These are phyloP conservation scores for Inonotus hispidus DNA, from an alignment of 1,284 basidiomycete genomes.

Conservation along the genomic window DNA sequence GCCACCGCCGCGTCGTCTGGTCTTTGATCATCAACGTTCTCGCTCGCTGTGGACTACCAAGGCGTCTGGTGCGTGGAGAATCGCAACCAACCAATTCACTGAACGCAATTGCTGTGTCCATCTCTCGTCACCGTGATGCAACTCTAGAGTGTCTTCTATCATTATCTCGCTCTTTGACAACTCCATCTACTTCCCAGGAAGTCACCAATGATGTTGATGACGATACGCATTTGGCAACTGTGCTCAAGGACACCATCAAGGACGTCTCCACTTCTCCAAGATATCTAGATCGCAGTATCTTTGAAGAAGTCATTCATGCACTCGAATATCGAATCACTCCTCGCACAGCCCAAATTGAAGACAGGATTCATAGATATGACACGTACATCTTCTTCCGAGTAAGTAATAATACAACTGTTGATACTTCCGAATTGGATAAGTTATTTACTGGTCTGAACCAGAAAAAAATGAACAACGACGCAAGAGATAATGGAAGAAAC, in stretches of 20 bases:
- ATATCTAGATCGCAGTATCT: no score
- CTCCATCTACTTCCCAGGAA: background rate
- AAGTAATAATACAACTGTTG: conserved; percentile 5
- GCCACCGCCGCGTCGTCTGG: no score
- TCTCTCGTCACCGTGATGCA: background rate
- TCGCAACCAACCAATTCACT: background rate
- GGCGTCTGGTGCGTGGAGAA: background rate
- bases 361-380: background rate
- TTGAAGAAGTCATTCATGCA: no score
- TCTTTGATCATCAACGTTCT: background rate
- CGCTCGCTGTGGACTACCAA: background rate
- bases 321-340: no score
- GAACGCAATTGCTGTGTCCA: background rate
- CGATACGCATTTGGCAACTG: background rate
- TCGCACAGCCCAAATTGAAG: background rate
- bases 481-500: background rate
- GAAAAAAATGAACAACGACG: background rate
- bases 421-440: background rate
- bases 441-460: background rate
- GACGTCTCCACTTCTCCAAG: background rate
- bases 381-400: background rate
- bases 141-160: background rate
- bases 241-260: background rate
- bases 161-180: background rate
- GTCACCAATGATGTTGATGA: background rate